phyloP scores from a whole-genome alignment of 1,139 yeast genomes.

The Pneumocystis oryctolagi region DNA sequence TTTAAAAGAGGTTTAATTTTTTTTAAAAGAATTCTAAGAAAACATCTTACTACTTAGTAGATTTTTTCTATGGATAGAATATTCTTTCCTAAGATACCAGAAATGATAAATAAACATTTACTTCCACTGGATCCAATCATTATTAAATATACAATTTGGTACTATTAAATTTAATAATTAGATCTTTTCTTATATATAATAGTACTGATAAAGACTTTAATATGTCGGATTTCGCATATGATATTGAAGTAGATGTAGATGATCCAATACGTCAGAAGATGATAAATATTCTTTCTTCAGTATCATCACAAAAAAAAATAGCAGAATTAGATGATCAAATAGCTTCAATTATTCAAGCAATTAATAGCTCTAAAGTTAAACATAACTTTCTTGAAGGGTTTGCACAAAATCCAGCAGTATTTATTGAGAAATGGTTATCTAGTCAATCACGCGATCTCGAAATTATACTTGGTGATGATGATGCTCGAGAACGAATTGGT shows the following conservation, averaged over 20 bases:
- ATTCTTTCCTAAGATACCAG: constrained; percentile 61
- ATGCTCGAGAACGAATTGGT: constrained; percentile 49
- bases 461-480: constrained; percentile 55
- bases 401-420: constrained; percentile 60
- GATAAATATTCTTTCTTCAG: constrained; percentile 6
- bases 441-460: constrained; percentile 63
- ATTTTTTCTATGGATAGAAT: constrained; percentile 26
- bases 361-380: constrained; percentile 49
- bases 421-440: constrained; percentile 56
- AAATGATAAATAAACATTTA: constrained; percentile 47
- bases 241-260: constrained; percentile 50
- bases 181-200: constrained; percentile 68
- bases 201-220: constrained; percentile 25
- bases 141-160: constrained; percentile 53
- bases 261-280: constrained; percentile 38
- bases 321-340: constrained; percentile 46
- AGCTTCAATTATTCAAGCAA: constrained; percentile 46
- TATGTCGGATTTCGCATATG: constrained; percentile 28
- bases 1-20: constrained; percentile 42
- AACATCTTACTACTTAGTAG: constrained; percentile 13
- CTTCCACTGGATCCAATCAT: constrained; percentile 59
- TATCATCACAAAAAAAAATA: constrained; percentile 22
- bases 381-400: constrained; percentile 61
- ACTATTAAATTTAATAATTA: constrained; percentile 35
- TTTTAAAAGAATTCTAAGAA: constrained; percentile 21